These are phyloP conservation scores for Alternaria postmessia DNA, from an alignment of 2,329 filamentous ascomycete species.

Conservation along the genomic window DNA sequence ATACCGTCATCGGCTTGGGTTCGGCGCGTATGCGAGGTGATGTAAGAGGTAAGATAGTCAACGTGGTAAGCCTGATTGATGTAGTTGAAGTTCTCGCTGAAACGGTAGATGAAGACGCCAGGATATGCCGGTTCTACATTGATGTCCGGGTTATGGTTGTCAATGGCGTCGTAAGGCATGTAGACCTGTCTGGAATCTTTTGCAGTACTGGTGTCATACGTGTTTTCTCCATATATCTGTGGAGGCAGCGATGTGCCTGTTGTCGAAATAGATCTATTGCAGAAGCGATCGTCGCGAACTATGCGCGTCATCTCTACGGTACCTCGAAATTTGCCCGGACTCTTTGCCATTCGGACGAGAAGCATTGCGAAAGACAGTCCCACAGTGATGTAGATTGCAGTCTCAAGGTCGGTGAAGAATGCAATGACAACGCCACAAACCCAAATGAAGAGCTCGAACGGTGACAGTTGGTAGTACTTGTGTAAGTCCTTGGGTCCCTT, in stretches of 20 bases:
- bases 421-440: constrained; percentile 88
- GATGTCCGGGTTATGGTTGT: constrained; percentile 63
- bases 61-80: constrained; percentile 87
- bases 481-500: constrained; percentile 88
- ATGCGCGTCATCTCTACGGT: constrained; percentile 27
- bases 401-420: constrained; percentile 83
- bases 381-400: constrained; percentile 87
- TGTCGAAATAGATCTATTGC: constrained; percentile 5
- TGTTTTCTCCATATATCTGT: constrained; percentile 46
- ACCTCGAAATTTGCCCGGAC: constrained; percentile 36
- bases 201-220: not conserved
- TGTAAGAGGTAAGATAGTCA: constrained; percentile 74
- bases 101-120: constrained; percentile 93
- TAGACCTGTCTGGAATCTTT: constrained; percentile 25
- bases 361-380: constrained; percentile 77
- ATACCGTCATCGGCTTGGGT: constrained; percentile 30
- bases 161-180: constrained; percentile 57
- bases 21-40: constrained; percentile 61
- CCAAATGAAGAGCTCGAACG: constrained; percentile 87
- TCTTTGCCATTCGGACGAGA: constrained; percentile 67
- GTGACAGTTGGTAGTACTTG: constrained; percentile 91
- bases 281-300: constrained; percentile 60
- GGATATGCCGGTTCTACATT: constrained; percentile 72
- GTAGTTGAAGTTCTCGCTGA: constrained; percentile 92
- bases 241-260: constrained; percentile 49